phyloP scores from a whole-genome alignment of 2,329 filamentous ascomycete genomes.

The Aspergillus intermedius region DNA sequence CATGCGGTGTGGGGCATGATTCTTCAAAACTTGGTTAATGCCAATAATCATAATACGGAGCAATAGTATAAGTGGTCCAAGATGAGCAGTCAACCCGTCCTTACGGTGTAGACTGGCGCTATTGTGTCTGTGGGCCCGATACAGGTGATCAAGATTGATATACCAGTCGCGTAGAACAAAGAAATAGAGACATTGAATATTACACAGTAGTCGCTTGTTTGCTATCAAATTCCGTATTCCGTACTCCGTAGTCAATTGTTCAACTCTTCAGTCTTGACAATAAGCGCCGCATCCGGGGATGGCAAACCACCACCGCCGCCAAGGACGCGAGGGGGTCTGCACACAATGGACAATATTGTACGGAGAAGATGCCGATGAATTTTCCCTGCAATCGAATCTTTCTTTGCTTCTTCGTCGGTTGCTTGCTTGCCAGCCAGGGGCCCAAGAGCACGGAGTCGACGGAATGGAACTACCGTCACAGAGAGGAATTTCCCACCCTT shows the following conservation, averaged over 20 bases:
- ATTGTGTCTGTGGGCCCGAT: slow-evolving; percentile 12
- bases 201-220: background rate
- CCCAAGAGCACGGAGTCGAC: no score
- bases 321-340: background rate
- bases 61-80: slow-evolving; percentile 3
- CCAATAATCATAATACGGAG: slow-evolving; percentile 1
- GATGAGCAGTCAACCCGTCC: slow-evolving; percentile 14
- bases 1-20: background rate
- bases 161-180: background rate
- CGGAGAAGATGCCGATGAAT: background rate
- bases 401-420: background rate
- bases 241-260: background rate
- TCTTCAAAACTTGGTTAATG: background rate
- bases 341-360: background rate
- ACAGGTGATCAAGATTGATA: slow-evolving; percentile 10
- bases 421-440: background rate
- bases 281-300: background rate
- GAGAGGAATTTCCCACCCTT: background rate
- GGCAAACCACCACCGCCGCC: background rate
- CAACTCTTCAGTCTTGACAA: no score
- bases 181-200: background rate
- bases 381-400: background rate
- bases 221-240: background rate
- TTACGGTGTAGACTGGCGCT: slow-evolving; percentile 10
- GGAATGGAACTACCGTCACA: background rate